These are phyloP conservation scores for Yarrowia sp. DNA, from an alignment of 805 yeast species.

Conservation along the genomic window DNA sequence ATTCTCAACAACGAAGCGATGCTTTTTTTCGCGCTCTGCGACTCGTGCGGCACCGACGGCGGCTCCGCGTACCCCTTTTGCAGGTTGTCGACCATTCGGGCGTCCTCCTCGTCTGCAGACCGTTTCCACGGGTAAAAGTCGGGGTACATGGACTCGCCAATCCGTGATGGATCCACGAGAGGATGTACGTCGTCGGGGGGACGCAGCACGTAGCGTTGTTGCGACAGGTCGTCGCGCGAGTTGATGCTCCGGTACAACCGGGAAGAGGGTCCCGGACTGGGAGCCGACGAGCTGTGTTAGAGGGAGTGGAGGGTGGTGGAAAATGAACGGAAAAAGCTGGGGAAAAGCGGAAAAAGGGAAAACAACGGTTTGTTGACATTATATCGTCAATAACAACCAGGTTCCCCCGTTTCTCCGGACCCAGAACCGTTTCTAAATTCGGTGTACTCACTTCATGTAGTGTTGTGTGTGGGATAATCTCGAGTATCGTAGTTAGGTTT, in stretches of 20 bases:
- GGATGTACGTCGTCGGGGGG: slow-evolving; percentile 41
- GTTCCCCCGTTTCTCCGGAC: too few relatives aligned
- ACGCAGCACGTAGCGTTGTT: slow-evolving; percentile 37
- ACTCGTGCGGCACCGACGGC: slow-evolving; percentile 60
- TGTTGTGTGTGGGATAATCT: background rate
- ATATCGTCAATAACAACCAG: too few relatives aligned
- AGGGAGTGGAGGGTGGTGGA: background rate
- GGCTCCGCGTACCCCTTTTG: slow-evolving; percentile 71
- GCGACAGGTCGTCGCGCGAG: slow-evolving; percentile 32
- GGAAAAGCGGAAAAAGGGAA: background rate
- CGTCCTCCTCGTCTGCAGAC: slow-evolving; percentile 47
- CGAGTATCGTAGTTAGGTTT: slow-evolving; percentile 9
- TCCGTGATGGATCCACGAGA: slow-evolving; percentile 30
- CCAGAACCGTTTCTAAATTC: too few relatives aligned
- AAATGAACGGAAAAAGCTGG: background rate
- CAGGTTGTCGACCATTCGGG: slow-evolving; percentile 50
- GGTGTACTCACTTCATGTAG: slow-evolving; percentile 18
- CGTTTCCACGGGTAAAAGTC: slow-evolving; percentile 75
- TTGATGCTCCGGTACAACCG: slow-evolving; percentile 17
- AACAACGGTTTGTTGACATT: too few relatives aligned
- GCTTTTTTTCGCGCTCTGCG: slow-evolving; percentile 63
- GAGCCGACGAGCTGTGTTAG: slow-evolving; percentile 22
- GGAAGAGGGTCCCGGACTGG: slow-evolving; percentile 24
- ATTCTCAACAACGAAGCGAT: slow-evolving; percentile 43
- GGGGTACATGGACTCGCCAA: slow-evolving; percentile 46